Conservation (phyloP, 2,329 filamentous ascomycete genomes). For the Sphaerulina vaccinii region DNA sequence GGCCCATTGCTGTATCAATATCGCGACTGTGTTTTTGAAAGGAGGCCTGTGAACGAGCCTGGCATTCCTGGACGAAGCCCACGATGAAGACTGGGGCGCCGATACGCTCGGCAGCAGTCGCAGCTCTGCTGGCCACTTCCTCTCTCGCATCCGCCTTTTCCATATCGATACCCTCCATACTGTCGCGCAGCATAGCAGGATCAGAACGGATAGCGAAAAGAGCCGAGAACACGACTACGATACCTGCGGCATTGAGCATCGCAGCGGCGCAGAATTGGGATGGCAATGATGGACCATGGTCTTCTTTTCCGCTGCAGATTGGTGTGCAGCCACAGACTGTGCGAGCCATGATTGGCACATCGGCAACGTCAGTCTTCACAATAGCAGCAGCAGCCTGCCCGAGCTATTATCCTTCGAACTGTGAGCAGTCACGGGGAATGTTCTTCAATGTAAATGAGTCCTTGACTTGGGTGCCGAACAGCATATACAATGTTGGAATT, state of each 20-base stretch:
- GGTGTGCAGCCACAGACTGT: constrained; percentile 36
- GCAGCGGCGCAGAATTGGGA: constrained; percentile 42
- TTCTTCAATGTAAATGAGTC: constrained; percentile 56
- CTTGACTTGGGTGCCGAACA: constrained; percentile 59
- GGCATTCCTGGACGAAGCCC: background rate
- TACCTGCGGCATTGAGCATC: constrained; percentile 36
- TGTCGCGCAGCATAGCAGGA: constrained; percentile 6
- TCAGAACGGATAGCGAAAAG: constrained; percentile 1
- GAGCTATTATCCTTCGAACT: constrained; percentile 29
- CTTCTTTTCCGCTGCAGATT: constrained; percentile 40
- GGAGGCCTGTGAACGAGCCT: background rate
- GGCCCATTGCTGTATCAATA: background rate
- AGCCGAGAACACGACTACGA: constrained; percentile 18
- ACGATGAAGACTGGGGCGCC: constrained; percentile 6
- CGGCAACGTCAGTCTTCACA: constrained; percentile 33
- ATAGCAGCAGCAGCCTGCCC: constrained; percentile 35
- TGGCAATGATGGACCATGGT: constrained; percentile 39
- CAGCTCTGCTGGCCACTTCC: constrained; percentile 9
- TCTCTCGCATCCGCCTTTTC: constrained; percentile 9
- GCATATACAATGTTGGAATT: constrained; percentile 61
- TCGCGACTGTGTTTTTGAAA: background rate
- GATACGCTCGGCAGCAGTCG: background rate
- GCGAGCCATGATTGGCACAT: constrained; percentile 36
- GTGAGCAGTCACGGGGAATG: constrained; percentile 33
- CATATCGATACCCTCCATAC: constrained; percentile 10